Conservation (phyloP, 805 yeast genomes). For the Ogataea methanolica region DNA sequence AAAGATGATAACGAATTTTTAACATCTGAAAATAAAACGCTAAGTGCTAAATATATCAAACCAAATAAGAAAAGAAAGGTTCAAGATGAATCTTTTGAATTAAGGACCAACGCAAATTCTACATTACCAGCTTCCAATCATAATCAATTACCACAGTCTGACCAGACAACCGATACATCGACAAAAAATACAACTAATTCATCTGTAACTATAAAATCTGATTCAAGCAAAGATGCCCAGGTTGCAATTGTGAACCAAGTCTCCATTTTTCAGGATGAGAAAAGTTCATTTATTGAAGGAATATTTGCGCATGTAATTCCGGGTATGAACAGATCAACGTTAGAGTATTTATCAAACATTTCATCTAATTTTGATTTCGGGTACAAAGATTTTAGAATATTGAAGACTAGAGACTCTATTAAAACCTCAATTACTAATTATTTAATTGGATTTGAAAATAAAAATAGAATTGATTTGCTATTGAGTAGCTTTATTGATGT, state of each 20-base stretch:
- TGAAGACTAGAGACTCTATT: constrained; percentile 24
- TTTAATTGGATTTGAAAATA: constrained; percentile 38
- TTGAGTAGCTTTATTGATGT: constrained; percentile 38
- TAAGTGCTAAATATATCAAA: constrained; percentile 20
- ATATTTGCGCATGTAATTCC: constrained; percentile 31
- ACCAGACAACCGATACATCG: not conserved
- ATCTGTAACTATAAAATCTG: not conserved
- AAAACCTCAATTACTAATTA: constrained; percentile 35
- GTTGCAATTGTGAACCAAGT: constrained; percentile 28
- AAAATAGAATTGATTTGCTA: constrained; percentile 45
- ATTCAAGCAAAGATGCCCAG: not conserved
- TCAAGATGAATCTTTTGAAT: constrained; percentile 10
- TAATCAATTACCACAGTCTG: too few relatives aligned
- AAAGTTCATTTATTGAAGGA: constrained; percentile 35
- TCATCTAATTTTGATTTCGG: constrained; percentile 26
- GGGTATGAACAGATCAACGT: constrained; percentile 30
- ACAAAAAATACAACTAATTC: not conserved
- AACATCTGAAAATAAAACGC: constrained; percentile 40
- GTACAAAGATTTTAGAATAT: constrained; percentile 24
- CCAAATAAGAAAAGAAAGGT: constrained; percentile 23
- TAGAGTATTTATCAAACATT: constrained; percentile 32
- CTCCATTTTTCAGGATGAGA: constrained; percentile 32
- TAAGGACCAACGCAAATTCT: too few relatives aligned
- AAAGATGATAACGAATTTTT: constrained; percentile 56
- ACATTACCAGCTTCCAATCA: not conserved